Base-by-base conservation (phyloP, 805 yeast species). In the Candida tallmaniae region DNA sequence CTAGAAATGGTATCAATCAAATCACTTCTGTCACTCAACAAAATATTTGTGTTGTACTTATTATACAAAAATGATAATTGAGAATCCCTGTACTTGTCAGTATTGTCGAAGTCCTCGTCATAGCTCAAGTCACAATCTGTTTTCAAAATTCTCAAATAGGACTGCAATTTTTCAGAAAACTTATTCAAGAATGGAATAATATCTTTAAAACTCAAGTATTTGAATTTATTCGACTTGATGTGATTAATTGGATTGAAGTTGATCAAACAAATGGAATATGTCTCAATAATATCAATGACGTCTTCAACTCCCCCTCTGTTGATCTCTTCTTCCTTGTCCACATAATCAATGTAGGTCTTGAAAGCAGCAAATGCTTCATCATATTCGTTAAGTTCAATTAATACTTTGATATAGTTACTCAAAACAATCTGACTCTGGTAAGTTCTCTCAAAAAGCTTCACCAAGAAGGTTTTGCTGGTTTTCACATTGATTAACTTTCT, bases 351-450 rank as follows among this genome's bases (percentile, higher is more conserved):
- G 39, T 55, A 66, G 1, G 71, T 64, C 22, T 56, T 58, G 36
- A 65, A 58, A 0, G 70, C 70, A 6, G 68, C 68, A 33, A 60
- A 49, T 1, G 72, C 73, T 40, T 67, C 72, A 37, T 67, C 73
- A 39, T 52, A 60, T 38, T 66, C 70, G 6, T 51, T 44, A 31
- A 54, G 42, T 12, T 60, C 62, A 13, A 65, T 42, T 29, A 65
- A 50, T 1, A 58, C 46, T 29, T 53, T 47, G 18, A 66, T 56
- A 27, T 58, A 51, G 34, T 53, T 54, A 8, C 53, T 42, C 17
- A 65, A 48, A n/a, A 66, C 56, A 2, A 47, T 38, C 33, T 56
- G 58, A 42, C 64, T 60, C 38, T 65, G 71, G 40, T 57, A 67
- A 1, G 70, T 56, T 29, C 54, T 58, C 15, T 51, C 46, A 2